A percentile compares a stretch with the other conserved stretches of the same genome.
phyloP scores from a whole-genome alignment of 169 alveolate species.

The Cyclospora cayetanensis region DNA sequence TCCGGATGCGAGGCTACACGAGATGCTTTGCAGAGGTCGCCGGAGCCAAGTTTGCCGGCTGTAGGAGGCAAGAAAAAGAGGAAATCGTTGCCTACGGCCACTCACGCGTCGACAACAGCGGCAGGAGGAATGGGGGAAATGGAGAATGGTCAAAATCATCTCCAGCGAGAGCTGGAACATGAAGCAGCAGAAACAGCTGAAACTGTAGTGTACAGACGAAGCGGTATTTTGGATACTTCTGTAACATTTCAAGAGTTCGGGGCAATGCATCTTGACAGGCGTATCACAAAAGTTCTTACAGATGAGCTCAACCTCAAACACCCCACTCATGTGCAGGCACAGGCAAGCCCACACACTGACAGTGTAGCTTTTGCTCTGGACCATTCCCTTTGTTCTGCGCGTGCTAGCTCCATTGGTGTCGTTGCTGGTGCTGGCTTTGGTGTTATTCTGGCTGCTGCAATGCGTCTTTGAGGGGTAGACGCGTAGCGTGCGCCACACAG shows the following conservation, averaged over 20 bases:
- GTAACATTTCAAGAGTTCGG: constrained; percentile 63
- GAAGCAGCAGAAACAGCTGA: not conserved
- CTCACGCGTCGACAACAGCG: too few species aligned
- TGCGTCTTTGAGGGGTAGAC: too few species aligned
- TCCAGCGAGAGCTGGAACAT: not conserved
- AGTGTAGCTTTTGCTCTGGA: not conserved
- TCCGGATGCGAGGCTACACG: too few species aligned
- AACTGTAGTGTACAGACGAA: not conserved
- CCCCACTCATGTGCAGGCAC: constrained; percentile 72
- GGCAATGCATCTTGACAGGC: constrained; percentile 62
- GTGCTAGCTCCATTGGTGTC: not conserved
- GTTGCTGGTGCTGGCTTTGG: too few species aligned
- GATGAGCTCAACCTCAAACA: constrained; percentile 45
- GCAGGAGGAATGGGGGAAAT: too few species aligned
- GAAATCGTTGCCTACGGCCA: too few species aligned
- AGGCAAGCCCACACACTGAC: constrained; percentile 22
- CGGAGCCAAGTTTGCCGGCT: too few species aligned
- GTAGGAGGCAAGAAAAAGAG: too few species aligned
- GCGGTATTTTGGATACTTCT: constrained; percentile 51
- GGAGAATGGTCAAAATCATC: too few species aligned
- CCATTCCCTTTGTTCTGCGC: not conserved
- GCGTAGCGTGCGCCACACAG: too few species aligned
- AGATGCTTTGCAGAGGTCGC: too few species aligned
- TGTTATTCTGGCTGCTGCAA: too few species aligned
- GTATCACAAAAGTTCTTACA: constrained; percentile 53